Base-by-base conservation (phyloP, 108 stramenopile species). In the Skeletonema grethae region DNA sequence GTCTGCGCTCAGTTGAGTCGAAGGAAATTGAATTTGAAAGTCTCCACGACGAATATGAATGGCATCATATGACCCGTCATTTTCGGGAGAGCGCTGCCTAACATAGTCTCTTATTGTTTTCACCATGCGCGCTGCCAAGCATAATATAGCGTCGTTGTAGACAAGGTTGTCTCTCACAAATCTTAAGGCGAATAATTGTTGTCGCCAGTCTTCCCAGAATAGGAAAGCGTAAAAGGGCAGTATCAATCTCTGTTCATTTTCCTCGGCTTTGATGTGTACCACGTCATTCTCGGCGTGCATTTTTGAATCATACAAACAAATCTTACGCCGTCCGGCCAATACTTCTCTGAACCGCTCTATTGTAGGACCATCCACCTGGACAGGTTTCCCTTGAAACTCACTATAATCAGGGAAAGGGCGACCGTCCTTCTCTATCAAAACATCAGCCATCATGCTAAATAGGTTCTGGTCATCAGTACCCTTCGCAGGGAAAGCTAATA, bases 211-310 rank as follows among this genome's bases (percentile, higher is more conserved):
- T 57, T 87, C 90, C 66, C 90, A 94, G 65, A 87, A 94, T 30
- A 87, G 32, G 57, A 93, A 91, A 28, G 84, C 77, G 69, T 96
- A 96, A 69, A 94, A 94, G 35, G 90, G 92, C 1, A 79, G 79
- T 31, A 97, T 65, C 15, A 93, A 57, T 16, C 87, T 67, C 2
- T 68, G 80, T 43, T 77, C 29, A 30, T 79, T 68, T 55, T 72
- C 67, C 25, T 82, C 78, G 28, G 70, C 69, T 58, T 77, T 78
- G 67, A 87, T 83, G 78, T 84, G 76, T 61, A 84, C 80, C 66
- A 96, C 75, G 67, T 84, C 73, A 34, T 73, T 62, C 13, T 57
- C 78, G 2, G 70, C 41, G 53, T 95, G 90, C 64, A 87, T 53
- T 16, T 68, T 60, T 50, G 65, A 57, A 57, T 88, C 74, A 65